Conservation (phyloP, 345 rosid species). For the Brassica napus region DNA sequence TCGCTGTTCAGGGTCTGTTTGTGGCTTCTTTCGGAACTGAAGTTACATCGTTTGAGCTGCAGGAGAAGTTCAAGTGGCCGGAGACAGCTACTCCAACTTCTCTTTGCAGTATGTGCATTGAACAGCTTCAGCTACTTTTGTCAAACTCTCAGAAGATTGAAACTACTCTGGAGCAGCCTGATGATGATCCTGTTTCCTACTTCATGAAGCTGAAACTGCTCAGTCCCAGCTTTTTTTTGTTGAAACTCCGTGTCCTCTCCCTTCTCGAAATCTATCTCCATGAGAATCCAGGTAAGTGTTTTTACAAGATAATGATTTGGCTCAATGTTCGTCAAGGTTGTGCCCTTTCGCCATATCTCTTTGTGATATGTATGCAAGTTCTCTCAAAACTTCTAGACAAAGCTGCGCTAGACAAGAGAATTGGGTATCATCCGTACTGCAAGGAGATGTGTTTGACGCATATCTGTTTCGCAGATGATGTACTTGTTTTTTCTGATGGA, state of each 20-base stretch:
- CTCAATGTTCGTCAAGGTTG: no score
- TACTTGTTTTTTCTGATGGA: no score
- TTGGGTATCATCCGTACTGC: no score
- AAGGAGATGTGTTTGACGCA: no score
- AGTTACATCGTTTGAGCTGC: slow-evolving; percentile 93
- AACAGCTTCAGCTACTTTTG: slow-evolving; percentile 81
- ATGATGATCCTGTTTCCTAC: slow-evolving; percentile 68
- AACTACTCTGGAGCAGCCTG: slow-evolving; percentile 53
- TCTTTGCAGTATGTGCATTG: slow-evolving; percentile 82
- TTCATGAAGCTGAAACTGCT: slow-evolving; percentile 90
- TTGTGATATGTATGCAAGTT: no score
- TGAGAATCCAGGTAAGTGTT: slow-evolving; percentile 69
- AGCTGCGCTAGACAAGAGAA: no score
- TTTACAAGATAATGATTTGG: not conserved
- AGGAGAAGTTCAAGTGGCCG: slow-evolving; percentile 98
- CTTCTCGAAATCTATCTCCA: slow-evolving; percentile 89
- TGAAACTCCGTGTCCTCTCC: slow-evolving; percentile 90
- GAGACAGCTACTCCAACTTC: slow-evolving; percentile 68
- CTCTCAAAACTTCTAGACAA: no score
- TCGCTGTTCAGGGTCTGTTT: slow-evolving; percentile 93
- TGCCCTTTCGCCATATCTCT: no score
- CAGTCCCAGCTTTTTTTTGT: slow-evolving; percentile 92
- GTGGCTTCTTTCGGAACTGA: slow-evolving; percentile 90
- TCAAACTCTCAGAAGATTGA: slow-evolving; percentile 76
- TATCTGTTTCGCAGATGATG: no score